Base-by-base conservation (phyloP, 1,139 yeast species). In the Pichia sp. region DNA sequence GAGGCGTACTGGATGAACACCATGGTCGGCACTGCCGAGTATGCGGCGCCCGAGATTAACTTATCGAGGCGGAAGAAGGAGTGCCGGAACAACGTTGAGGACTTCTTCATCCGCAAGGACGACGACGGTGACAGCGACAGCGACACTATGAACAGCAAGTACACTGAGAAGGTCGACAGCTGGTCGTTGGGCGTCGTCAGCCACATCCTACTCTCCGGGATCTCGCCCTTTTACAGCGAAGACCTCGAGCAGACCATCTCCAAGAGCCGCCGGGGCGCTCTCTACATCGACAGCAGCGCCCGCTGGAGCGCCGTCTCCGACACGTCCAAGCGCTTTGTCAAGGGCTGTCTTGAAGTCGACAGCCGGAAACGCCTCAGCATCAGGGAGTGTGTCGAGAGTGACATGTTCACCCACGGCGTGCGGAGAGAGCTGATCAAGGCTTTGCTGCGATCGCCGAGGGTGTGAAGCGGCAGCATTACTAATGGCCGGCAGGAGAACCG, bases 101-200 rank as follows among this genome's bases (percentile, higher is more conserved):
- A 42, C 14, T 42, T 42, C 31, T 46, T 51, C 48, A 46, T 46
- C 49, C 24, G 10, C 24, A 14, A 10, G 38, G 33, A 31, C 33
- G 33, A 31, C 8, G 33, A 31, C 9, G 33, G 8, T 31, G 33
- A 31, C 9, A 9, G 9, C 9, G 85, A 34, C 6, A 8, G 33
- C 29, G 16, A 6, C 53, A 53, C 33, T 6, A 31, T 9, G 9
- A 9, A 9, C 33, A 31, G 33, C 0, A 83, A 83, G 7, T 58
- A 57, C 62, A 78, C 75, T 53, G 71, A 67, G 43, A 81, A 80
- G 62, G 83, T 87, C 63, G 90, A 85, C 65, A 68, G 81, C 49
- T 84, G 90, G 91, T 83, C 89, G 0, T 63, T 84, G 7, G 90
- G 89, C 0, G 76, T 84, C 0, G 76, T 84, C 27, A 63, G 76